Evolutionary conservation across 768 basidiomycete species (phyloP), one percentile per base, ranked within the genome.

Genomic region (Pleurotus tuber-regium): DNA sequence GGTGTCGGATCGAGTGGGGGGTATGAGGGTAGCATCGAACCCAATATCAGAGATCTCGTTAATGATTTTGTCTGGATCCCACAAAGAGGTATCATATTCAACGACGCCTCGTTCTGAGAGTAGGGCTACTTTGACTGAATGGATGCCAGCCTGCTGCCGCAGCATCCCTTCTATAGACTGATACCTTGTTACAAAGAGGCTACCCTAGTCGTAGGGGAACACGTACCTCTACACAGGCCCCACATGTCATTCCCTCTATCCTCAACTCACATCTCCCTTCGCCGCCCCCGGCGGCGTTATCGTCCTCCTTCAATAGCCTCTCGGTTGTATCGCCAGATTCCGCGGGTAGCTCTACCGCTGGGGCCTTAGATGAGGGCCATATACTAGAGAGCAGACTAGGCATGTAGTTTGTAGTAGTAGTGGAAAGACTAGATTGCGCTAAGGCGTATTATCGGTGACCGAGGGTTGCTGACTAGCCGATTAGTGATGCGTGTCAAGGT

Each of bases 121-220:
- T n/a, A 99, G 78, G 19, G 95, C 95, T n/a, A 99, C 94, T 63
- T 93, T 92, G 54, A 97, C 71, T 9, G 87, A 89, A 54, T 84
- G 70, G 44, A 99, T 94, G n/a, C 97, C 97, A n/a, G 83, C 71
- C 65, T 95, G 91, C 14, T 74, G 75, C 61, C 85, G 75, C 18
- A 96, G 78, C 75, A 88, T 87, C 33, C 85, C 82, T 64, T 96
- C 93, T 51, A 95, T 94, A 11, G 89, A 82, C 87, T 92, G 55
- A 10, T 21, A 29, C 35, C 23, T 21, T 24, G 7, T n/a, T n/a
- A n/a, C n/a, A n/a, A n/a, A n/a, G n/a, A n/a, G n/a, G n/a, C n/a
- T n/a, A n/a, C n/a, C n/a, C n/a, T n/a, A n/a, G 5, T 30, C 5
- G 18, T 14, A 50, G 14, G 9, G 26, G 29, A 21, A 30, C 18